These are phyloP conservation scores for Jatropha multifida DNA, from an alignment of 441 rosid genomes.

Conservation along the genomic window DNA sequence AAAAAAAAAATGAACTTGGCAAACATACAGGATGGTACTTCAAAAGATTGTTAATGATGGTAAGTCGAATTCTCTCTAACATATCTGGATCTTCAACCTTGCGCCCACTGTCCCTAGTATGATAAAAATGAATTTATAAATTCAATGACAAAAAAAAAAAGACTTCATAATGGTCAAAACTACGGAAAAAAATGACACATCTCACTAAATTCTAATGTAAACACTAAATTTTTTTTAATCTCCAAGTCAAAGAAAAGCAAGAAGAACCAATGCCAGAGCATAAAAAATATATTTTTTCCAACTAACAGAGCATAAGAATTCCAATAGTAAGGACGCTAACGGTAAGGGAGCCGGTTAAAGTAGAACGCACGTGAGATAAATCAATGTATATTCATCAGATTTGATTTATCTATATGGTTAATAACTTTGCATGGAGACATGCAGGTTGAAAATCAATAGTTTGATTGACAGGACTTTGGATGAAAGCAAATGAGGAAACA, in stretches of 20 bases:
- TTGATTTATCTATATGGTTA: not conserved
- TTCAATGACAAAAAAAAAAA: constrained; percentile 21
- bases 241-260: not conserved
- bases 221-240: not conserved
- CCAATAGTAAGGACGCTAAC: not conserved
- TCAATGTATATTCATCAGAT: not conserved
- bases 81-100: constrained; percentile 95
- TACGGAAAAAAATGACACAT: not conserved
- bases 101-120: constrained; percentile 73
- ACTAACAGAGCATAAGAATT: not conserved
- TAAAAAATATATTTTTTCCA: not conserved
- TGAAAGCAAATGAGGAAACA: not conserved
- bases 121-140: constrained; percentile 29
- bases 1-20: constrained; percentile 18
- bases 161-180: constrained; percentile 3
- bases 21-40: constrained; percentile 89
- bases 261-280: not conserved
- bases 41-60: constrained; percentile 91
- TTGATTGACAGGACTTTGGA: not conserved
- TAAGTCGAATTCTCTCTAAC: constrained; percentile 87
- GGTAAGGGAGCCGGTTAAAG: not conserved
- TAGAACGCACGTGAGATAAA: not conserved
- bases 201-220: not conserved
- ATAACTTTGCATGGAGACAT: not conserved
- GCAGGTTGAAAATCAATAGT: not conserved